Evolutionary conservation across 768 basidiomycete species (phyloP).

Genomic region (Auricularia cornea): DNA sequence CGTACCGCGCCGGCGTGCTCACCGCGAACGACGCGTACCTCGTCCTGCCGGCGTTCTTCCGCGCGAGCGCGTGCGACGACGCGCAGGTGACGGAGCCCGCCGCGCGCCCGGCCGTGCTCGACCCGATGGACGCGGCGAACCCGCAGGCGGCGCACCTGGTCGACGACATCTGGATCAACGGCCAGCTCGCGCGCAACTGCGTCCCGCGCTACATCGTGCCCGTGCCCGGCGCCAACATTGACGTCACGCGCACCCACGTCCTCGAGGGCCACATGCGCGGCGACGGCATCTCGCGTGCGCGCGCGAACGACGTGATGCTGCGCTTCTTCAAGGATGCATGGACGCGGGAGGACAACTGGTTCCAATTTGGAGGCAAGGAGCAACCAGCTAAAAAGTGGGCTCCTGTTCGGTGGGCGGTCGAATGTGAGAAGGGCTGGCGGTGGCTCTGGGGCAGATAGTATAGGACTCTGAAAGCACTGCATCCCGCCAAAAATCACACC

Average conservation of each 20-base stretch:
- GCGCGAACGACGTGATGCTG: neutral
- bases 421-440: neutral
- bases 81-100: neutral
- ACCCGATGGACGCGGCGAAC: neutral
- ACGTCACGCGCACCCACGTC: neutral
- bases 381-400: neutral
- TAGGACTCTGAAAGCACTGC: too few relatives aligned
- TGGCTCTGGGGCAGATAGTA: neutral
- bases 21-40: conserved; percentile 1
- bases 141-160: neutral
- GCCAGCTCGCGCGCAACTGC: neutral
- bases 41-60: neutral
- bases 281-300: neutral
- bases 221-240: neutral
- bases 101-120: neutral
- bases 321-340: neutral
- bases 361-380: neutral
- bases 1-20: neutral
- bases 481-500: too few relatives aligned
- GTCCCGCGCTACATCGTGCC: conserved; percentile 1
- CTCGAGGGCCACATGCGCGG: neutral
- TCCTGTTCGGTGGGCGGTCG: neutral
- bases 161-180: neutral
- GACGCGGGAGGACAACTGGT: neutral
- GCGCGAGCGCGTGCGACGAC: neutral